Percentiles rank a stretch among this genome's conserved stretches.
Conservation (phyloP, 352 stramenopile genomes). For the Stephanocyclus meneghinianus region DNA sequence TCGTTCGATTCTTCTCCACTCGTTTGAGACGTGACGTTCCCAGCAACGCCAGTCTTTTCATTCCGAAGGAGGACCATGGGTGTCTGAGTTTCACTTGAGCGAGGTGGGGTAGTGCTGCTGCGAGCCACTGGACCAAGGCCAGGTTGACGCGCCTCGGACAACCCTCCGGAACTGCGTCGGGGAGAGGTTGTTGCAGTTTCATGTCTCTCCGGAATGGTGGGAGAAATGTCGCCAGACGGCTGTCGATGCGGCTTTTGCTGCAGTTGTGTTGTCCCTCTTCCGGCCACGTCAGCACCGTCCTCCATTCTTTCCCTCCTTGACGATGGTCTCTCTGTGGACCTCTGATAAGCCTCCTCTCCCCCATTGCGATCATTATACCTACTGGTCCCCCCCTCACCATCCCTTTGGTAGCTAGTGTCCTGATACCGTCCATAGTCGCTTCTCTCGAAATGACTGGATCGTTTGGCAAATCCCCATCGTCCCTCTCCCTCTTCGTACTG, state of each 20-base stretch:
- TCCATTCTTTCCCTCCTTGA: background rate
- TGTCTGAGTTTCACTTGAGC: constrained; percentile 5
- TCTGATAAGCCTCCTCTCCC: background rate
- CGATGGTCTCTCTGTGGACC: background rate
- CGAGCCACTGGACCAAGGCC: background rate
- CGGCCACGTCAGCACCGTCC: background rate
- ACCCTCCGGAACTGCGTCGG: background rate
- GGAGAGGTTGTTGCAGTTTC: background rate
- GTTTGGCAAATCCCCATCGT: constrained; percentile 9
- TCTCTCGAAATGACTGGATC: constrained; percentile 10
- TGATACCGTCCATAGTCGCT: background rate
- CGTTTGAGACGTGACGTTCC: constrained; percentile 3
- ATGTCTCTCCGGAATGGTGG: background rate
- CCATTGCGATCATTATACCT: background rate
- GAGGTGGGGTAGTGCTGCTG: background rate
- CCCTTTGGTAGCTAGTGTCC: background rate
- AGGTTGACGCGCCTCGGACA: constrained; percentile 20
- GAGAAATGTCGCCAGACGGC: background rate
- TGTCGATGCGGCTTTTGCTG: background rate
- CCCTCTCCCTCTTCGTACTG: constrained; percentile 2
- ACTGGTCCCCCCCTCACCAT: background rate
- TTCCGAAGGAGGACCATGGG: constrained; percentile 40
- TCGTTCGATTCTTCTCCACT: constrained; percentile 12
- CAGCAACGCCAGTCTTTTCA: background rate
- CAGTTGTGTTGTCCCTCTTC: background rate